Base-by-base conservation (phyloP, 257 asterid species). In the Solanum pinnatisectum region DNA sequence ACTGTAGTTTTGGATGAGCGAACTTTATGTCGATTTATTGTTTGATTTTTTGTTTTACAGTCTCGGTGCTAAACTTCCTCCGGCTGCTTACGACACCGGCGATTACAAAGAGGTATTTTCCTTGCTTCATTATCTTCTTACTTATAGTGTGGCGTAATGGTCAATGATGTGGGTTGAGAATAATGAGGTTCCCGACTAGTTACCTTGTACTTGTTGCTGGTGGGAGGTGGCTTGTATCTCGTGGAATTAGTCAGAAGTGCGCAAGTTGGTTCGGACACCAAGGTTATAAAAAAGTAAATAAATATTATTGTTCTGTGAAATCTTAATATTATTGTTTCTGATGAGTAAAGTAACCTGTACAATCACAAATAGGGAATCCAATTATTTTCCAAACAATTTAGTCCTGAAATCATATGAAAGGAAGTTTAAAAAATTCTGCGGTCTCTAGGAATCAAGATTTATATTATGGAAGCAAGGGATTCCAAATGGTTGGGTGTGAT, bases 61-160 rank as follows among this genome's bases (percentile, higher is more conserved):
- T 87, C 95, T 97, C 23, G 99, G 99, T 84, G 99, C 98, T 86
- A 87, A 91, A 93, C 90, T 97, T 90, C 99, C 99, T 37, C 87
- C 93, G 8, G 77, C 94, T 16, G 91, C 89, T 5, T 60, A 56
- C 74, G 44, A 60, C 63, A 37, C 86, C 44, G 90, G 90, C 9
- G 93, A 88, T 83, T 63, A 40, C 86, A 92, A 92, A 89, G 87
- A 88, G 94, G 99, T 96, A 93, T 37, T 25, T 37, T 84, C 3
- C 33, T 84, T 36, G 33, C 22, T 52, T 52, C 4, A 18, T 52
- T 52, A 42, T 42, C 46, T 42, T 10, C 46, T 40, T 40, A 40
- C 44, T 40, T 40, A 49, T 49, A 49, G 60, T 49, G 60, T 49
- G 60, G 1, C 8, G 60, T 49, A 49, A 49, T 49, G 23, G 60